phyloP scores from a whole-genome alignment of 2,329 filamentous ascomycete genomes.

The Fusarium abutilonis region DNA sequence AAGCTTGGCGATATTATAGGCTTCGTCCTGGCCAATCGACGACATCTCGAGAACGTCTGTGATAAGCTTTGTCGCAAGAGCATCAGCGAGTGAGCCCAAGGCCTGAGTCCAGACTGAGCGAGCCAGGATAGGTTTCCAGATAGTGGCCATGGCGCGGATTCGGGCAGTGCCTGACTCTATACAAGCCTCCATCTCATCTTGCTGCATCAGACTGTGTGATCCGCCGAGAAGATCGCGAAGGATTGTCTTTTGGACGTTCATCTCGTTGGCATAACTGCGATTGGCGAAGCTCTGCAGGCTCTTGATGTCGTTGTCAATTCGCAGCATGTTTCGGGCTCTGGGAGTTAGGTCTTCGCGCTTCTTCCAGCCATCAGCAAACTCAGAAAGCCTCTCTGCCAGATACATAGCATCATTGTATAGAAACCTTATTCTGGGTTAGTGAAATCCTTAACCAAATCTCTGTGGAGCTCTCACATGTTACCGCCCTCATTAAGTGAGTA shows the following conservation, averaged over 20 bases:
- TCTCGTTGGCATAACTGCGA: slow-evolving; percentile 69
- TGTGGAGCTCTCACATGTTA: slow-evolving; percentile 64
- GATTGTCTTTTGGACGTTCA: slow-evolving; percentile 68
- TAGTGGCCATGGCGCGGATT: slow-evolving; percentile 62
- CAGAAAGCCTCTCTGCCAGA: slow-evolving; percentile 65
- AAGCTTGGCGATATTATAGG: slow-evolving; percentile 67
- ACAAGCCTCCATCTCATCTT: slow-evolving; percentile 62
- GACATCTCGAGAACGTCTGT: slow-evolving; percentile 69
- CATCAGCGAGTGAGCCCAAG: slow-evolving; percentile 67
- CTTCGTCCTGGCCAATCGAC: slow-evolving; percentile 71
- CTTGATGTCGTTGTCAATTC: slow-evolving; percentile 68
- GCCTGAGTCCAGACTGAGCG: slow-evolving; percentile 71
- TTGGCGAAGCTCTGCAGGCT: slow-evolving; percentile 68
- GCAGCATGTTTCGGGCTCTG: slow-evolving; percentile 64
- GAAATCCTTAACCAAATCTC: neutral
- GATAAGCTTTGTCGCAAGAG: slow-evolving; percentile 68
- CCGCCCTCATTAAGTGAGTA: slow-evolving; percentile 71
- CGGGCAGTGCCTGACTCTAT: slow-evolving; percentile 64
- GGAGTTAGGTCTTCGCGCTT: slow-evolving; percentile 61
- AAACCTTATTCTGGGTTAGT: slow-evolving; percentile 56
- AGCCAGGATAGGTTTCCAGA: slow-evolving; percentile 68
- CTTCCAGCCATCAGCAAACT: slow-evolving; percentile 63
- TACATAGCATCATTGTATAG: slow-evolving; percentile 75
- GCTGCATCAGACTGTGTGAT: slow-evolving; percentile 67
- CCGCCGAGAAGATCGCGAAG: slow-evolving; percentile 70